Base-by-base conservation (phyloP, 2,329 filamentous ascomycete genomes). In the Emmonsiellopsis sp. region DNA sequence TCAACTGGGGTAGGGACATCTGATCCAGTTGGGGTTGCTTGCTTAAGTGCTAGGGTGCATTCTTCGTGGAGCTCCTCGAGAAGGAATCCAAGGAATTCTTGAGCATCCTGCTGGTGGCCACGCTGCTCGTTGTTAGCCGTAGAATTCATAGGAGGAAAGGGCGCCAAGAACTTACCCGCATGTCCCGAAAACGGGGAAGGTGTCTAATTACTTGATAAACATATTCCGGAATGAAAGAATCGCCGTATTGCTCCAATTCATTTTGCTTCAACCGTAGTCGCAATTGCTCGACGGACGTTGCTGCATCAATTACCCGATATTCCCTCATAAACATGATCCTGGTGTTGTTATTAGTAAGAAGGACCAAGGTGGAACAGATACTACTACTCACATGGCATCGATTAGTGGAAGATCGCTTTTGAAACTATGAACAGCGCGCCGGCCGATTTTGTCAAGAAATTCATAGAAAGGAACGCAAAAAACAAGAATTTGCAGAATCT, bases 321-420 rank as follows among this genome's bases (percentile, higher is more conserved):
- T 97, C 93, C 60, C 85, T 84, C 82, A 95, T 87, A 67, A 97
- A 96, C 83, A 95, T 87, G 63, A 97, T 93, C 85, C 87, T 91
- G 53, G 44, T 44, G 45, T 21, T 6, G 34, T 54, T 57, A 49
- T 39, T 46, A 33, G n/a, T 45, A 8, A 46, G 14, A 46, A 34
- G 5, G 8, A 10, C 5, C n/a, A 48, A 21, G 10, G 32, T 11
- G 32, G 17, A 51, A 8, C 33, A 17, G 7, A 7, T 45, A 17
- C 13, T 6, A 42, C n/a, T 46, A 78, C 85, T 78, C 71, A 90
- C 88, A 97, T 90, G 21, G 92, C 88, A 74, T 98, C 93, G 61
- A 98, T 80, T 61, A 98, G 75, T 58, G 93, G 93, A 14, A 91
- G 95, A 63, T 95, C 86, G 68, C 88, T 94, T 71, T 96, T 95